phyloP scores from a whole-genome alignment of 1,284 basidiomycete genomes.

The Cryptococcus sp. region DNA sequence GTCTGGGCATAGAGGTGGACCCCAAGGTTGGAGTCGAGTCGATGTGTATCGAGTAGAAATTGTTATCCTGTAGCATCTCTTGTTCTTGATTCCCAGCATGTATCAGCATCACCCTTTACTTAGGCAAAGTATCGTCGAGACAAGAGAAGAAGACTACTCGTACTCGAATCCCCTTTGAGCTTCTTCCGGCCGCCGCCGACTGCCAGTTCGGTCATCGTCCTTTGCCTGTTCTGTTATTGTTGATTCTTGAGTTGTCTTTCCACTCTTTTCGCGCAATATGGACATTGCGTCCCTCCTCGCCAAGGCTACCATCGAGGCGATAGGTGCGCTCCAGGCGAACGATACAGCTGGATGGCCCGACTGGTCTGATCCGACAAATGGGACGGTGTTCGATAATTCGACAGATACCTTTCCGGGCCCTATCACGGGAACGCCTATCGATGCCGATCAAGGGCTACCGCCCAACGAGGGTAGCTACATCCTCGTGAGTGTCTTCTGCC shows the following conservation, averaged over 20 bases:
- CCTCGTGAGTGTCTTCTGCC: conserved; percentile 3
- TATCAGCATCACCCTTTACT: too few relatives aligned
- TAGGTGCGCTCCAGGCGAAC: not conserved
- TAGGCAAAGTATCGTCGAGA: too few relatives aligned
- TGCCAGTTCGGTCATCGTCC: not conserved
- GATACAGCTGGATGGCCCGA: not conserved
- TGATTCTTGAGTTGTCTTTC: not conserved
- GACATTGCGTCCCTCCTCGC: not conserved
- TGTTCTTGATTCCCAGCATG: too few relatives aligned
- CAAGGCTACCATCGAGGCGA: not conserved
- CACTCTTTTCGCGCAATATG: not conserved
- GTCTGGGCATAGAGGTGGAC: not conserved
- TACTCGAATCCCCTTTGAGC: too few relatives aligned
- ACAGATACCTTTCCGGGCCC: not conserved
- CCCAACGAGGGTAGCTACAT: conserved; percentile 4
- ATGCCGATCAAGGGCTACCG: not conserved
- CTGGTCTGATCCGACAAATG: too few relatives aligned
- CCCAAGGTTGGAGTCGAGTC: too few relatives aligned
- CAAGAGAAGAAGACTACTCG: too few relatives aligned
- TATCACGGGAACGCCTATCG: not conserved
- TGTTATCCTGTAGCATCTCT: too few relatives aligned
- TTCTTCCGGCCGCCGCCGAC: too few relatives aligned
- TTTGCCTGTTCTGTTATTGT: not conserved
- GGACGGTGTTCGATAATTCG: not conserved
- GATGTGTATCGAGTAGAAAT: too few relatives aligned